Base-by-base conservation (phyloP, 805 yeast species). In the Candida palmyrensis region DNA sequence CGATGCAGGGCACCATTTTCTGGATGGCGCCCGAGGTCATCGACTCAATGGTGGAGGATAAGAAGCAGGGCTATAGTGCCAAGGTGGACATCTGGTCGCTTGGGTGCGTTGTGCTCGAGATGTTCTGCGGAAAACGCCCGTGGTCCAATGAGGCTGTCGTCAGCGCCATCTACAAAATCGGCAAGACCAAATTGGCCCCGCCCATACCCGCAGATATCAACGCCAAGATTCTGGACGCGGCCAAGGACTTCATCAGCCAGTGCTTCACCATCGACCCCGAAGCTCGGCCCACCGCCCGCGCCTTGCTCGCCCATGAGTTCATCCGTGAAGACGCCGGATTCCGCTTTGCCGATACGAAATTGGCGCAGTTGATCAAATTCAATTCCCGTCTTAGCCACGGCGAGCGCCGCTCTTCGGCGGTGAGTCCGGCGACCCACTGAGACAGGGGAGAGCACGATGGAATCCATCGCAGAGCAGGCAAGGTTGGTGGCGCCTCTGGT, bases 21-120 rank as follows among this genome's bases (percentile, higher is more conserved):
- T 92, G 98, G 98, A 92, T 92, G 98, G 99, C 99, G 1, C 99
- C 99, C 0, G 99, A 92, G 53, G 96, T 94, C 43, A 88, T 92
- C 32, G 90, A 88, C 53, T 87, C 86, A 38, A 78, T 78, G 14
- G 79, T 76, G 3, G 81, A 77, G 41, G 75, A 77, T 45, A 73
- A 73, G 45, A 79, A 79, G 43, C 92, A 82, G 53, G 98, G 98
- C 1, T 92, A 92, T 55, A 86, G 95, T 64, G 98, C 98, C 14
- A 92, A 92, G 59, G 88, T 92, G 16, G 99, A 92, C 58, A 89
- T 92, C 25, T 92, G 99, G 99, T 89, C 97, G 1, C 58, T 90
- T 16, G 99, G 99, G 1, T 92, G 99, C 65, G 96, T 92, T 28
- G 94, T 92, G 17, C 56, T 92, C 33, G 98, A 92, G 57, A 92